Percentiles rank a stretch among this genome's conserved stretches.
phyloP scores from a whole-genome alignment of 768 basidiomycete genomes.

The Sporobolomyces roseus region DNA sequence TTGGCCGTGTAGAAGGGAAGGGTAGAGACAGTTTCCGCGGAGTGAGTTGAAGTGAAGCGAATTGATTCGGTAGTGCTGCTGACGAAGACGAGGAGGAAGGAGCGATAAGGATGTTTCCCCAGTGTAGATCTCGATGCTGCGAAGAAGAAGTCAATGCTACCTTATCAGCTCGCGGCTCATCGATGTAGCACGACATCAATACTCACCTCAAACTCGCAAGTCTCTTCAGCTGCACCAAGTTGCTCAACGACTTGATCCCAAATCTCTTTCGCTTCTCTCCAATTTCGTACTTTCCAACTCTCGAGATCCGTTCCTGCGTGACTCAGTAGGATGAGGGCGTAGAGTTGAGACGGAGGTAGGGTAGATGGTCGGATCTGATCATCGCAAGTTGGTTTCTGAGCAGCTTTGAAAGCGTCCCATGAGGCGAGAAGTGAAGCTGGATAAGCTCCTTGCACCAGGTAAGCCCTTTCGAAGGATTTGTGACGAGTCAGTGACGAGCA shows the following conservation, averaged over 20 bases:
- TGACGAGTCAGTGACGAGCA: not conserved
- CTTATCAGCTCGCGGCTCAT: no score
- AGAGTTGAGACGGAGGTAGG: constrained; percentile 71
- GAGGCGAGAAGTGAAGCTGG: constrained; percentile 69
- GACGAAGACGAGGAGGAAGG: constrained; percentile 45
- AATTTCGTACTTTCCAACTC: constrained; percentile 67
- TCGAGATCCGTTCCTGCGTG: constrained; percentile 91
- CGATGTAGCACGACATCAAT: no score
- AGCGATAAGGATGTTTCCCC: constrained; percentile 89
- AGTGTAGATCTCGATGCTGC: constrained; percentile 97
- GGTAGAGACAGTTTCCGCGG: not conserved
- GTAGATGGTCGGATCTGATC: constrained; percentile 69
- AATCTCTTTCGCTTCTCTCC: constrained; percentile 80
- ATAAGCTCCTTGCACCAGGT: constrained; percentile 80
- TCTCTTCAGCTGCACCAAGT: constrained; percentile 71
- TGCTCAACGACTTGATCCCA: constrained; percentile 85
- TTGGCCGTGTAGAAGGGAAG: constrained; percentile 10
- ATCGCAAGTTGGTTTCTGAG: constrained; percentile 70
- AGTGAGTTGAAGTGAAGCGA: constrained; percentile 41
- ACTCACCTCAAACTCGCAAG: constrained; percentile 80
- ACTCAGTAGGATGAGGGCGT: constrained; percentile 82
- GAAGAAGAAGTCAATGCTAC: not conserved
- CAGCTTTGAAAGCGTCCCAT: constrained; percentile 79
- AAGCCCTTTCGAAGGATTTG: constrained; percentile 56
- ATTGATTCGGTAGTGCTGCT: constrained; percentile 50